Conservation (phyloP, 768 basidiomycete species). For the Pleurotus platypus region DNA sequence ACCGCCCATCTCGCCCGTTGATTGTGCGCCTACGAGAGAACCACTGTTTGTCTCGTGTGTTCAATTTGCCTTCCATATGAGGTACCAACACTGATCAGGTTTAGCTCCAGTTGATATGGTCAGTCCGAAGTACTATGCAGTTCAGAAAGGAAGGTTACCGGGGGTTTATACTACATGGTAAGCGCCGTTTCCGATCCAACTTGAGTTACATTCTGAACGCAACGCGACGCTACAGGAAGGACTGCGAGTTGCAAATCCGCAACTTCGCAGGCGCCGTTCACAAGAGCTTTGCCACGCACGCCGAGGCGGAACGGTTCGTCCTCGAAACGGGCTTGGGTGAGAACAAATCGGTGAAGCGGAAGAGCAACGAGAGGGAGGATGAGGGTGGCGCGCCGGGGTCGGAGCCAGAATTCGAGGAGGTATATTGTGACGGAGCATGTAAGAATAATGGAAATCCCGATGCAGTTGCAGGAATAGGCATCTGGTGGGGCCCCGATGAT, state of each 20-base stretch:
- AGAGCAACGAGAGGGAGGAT: slow-evolving; percentile 26
- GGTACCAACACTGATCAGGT: too few species aligned
- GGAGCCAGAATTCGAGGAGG: slow-evolving; percentile 33
- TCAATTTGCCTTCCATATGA: too few species aligned
- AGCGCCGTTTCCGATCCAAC: slow-evolving; percentile 10
- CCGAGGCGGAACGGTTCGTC: slow-evolving; percentile 60
- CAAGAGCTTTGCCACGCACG: slow-evolving; percentile 60
- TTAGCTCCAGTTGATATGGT: background rate
- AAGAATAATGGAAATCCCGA: slow-evolving; percentile 71
- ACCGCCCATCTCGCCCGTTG: too few species aligned
- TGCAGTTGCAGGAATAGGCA: slow-evolving; percentile 78
- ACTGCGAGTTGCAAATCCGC: slow-evolving; percentile 66
- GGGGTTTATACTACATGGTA: slow-evolving; percentile 78
- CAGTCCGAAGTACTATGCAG: slow-evolving; percentile 58
- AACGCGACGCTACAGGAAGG: slow-evolving; percentile 46
- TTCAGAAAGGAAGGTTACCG: slow-evolving; percentile 54
- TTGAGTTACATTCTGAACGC: background rate
- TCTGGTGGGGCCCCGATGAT: slow-evolving; percentile 81
- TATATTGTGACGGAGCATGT: slow-evolving; percentile 89
- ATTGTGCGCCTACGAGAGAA: too few species aligned
- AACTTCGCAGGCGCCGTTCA: slow-evolving; percentile 57
- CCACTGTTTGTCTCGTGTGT: too few species aligned
- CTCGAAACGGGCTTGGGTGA: slow-evolving; percentile 11
- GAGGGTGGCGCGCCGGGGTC: slow-evolving; percentile 10
- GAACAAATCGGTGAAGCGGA: slow-evolving; percentile 27